phyloP scores from a whole-genome alignment of 768 basidiomycete genomes.

The Kwoniella mangroviensis region DNA sequence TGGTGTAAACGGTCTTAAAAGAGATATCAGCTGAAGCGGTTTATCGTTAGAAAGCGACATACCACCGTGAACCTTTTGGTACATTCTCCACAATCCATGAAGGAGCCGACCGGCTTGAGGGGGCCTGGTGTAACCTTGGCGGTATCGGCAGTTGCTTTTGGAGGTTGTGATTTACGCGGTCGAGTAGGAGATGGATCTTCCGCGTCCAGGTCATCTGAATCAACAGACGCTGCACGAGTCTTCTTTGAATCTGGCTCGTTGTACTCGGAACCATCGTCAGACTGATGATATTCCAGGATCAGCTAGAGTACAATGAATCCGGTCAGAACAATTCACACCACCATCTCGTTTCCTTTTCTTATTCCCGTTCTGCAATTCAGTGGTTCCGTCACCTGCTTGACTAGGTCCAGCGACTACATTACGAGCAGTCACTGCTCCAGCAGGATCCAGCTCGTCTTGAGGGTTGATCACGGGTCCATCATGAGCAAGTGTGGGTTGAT shows the following conservation, averaged over 20 bases:
- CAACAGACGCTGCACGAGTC: conserved; percentile 51
- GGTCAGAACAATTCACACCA: background rate
- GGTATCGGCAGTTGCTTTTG: conserved; percentile 27
- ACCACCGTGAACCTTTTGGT: conserved; percentile 86
- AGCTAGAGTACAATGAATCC: background rate
- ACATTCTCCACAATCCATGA: conserved; percentile 80
- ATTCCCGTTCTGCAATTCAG: conserved; percentile 21
- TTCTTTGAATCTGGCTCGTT: conserved; percentile 28
- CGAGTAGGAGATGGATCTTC: conserved; percentile 34
- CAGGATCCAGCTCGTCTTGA: conserved; percentile 35
- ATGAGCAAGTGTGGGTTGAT: conserved; percentile 29
- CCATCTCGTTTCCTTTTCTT: conserved; percentile 10
- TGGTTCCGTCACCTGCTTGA: conserved; percentile 40
- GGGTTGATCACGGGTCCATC: conserved; percentile 32
- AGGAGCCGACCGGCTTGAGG: conserved; percentile 76
- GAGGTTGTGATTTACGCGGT: conserved; percentile 8
- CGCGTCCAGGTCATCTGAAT: conserved; percentile 77
- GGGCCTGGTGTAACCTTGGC: conserved; percentile 45
- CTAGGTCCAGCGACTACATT: conserved; percentile 49
- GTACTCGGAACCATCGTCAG: conserved; percentile 15
- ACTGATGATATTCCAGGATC: background rate
- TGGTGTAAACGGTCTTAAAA: conserved; percentile 79
- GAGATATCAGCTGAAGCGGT: background rate
- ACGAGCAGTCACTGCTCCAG: conserved; percentile 47
- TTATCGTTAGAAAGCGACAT: background rate